Evolutionary conservation across 345 rosid species (phyloP).

Genomic region (Gossypium sturtianum): DNA sequence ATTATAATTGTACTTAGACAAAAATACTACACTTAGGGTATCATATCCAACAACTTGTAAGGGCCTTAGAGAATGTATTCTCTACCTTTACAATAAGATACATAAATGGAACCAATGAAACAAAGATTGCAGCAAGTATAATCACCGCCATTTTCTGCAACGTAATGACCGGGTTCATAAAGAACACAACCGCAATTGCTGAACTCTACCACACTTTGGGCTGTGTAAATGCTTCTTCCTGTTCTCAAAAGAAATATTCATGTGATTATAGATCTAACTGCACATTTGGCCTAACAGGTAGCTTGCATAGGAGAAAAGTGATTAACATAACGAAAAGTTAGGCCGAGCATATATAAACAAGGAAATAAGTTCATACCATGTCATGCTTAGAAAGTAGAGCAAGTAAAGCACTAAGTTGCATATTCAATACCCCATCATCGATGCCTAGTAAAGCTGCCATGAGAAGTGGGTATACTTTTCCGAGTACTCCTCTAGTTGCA

Average conservation of each 20-base stretch:
- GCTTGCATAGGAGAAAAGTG: neutral
- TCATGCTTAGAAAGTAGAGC: slow-evolving; percentile 74
- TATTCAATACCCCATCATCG: slow-evolving; percentile 76
- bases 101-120: slow-evolving; percentile 1
- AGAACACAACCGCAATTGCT: slow-evolving; percentile 68
- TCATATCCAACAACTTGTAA: no score
- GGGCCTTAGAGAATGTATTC: neutral
- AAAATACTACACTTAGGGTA: no score
- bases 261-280: neutral
- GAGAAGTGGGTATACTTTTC: slow-evolving; percentile 51
- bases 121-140: slow-evolving; percentile 39
- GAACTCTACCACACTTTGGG: slow-evolving; percentile 89
- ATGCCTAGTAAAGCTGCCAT: slow-evolving; percentile 81
- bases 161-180: slow-evolving; percentile 53
- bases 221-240: slow-evolving; percentile 96
- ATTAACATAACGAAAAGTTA: neutral
- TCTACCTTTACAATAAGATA: neutral
- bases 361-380: slow-evolving; percentile 35
- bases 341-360: neutral
- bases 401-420: slow-evolving; percentile 79
- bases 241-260: slow-evolving; percentile 16
- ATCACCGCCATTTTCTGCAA: slow-evolving; percentile 51
- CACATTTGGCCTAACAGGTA: neutral
- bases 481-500: slow-evolving; percentile 50
- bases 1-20: no score